Evolutionary conservation across 306 rosid species (phyloP), one percentile per base, ranked within the genome.

Genomic region (Dalbergia cultrata): DNA sequence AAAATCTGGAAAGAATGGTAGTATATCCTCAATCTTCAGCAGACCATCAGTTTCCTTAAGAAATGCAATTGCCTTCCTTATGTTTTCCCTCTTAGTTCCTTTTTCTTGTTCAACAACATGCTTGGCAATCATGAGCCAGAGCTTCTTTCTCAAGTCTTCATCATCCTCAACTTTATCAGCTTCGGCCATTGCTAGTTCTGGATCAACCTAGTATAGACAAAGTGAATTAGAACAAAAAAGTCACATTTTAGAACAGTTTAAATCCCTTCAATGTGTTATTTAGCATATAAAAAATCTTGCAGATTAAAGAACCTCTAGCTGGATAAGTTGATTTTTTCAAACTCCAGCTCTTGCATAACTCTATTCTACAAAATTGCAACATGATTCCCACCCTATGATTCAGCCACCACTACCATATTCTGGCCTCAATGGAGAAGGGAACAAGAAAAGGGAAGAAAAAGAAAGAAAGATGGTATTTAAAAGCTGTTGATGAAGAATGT

Each of bases 101-200:
- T 89, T 93, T 87, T 95, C 99, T 81, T 91, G 97, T 83, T 90
- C 90, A 83, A 95, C 88, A 50, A 95, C 99, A 85, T 93, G 98
- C 86, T 93, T 93, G 67, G 99, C 99, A 70, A 95, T 91, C 99
- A 93, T 93, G 64, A 93, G 98, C 97, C 96, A 95, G 18, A 95
- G 99, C 90, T 95, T 95, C 89, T 95, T 95, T 90, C 99, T 91
- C 81, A 95, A 86, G 86, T 93, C 99, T 86, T 91, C 97, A 80
- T 93, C 99, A 50, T 95, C 99, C 85, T 95, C 99, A 74, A 95
- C 99, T 80, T 91, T 93, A 80, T 95, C 99, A 81, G 99, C 99
- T 87, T 93, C 99, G 62, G 99, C 99, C 99, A 95, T 95, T 59
- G 99, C 99, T 81, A 95, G 94, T 88, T 95, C 99, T 73, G 96